A percentile compares a stretch with the other conserved stretches of the same genome.
Evolutionary conservation across 106 monocot genomes (phyloP).

Genomic region (Dactylorhiza incarnata): DNA sequence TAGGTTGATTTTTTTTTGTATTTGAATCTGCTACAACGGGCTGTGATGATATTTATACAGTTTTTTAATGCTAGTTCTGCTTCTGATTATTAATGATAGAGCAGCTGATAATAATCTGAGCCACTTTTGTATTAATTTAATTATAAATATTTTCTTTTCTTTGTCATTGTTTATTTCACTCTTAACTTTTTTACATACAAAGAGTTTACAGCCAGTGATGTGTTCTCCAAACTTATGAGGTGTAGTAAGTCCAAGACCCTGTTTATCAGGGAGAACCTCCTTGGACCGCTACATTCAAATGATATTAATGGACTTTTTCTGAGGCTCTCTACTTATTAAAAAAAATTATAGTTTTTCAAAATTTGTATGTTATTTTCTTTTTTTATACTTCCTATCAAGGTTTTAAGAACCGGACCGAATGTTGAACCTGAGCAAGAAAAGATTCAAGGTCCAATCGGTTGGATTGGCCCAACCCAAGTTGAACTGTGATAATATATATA

Average conservation of each 20-base stretch:
- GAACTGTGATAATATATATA: no score
- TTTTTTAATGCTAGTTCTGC: background rate
- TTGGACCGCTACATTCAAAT: constrained; percentile 13
- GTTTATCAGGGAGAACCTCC: constrained; percentile 17
- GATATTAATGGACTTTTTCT: constrained; percentile 17
- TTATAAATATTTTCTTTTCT: background rate
- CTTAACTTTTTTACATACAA: background rate
- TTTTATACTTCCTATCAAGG: no score
- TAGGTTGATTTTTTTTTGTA: no score
- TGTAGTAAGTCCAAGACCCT: constrained; percentile 1
- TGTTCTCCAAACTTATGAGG: background rate
- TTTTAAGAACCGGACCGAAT: no score
- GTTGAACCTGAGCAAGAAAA: no score
- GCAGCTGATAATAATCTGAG: background rate
- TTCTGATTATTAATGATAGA: background rate
- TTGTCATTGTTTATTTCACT: background rate
- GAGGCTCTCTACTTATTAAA: constrained; percentile 9
- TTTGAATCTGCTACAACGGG: background rate
- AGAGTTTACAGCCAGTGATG: background rate
- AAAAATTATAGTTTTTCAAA: no score
- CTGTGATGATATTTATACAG: background rate
- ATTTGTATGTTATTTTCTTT: no score
- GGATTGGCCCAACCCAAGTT: no score
- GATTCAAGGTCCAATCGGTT: no score
- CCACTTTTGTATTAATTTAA: background rate